A percentile compares a stretch with the other conserved stretches of the same genome.
Evolutionary conservation across 805 yeast species (phyloP).

Genomic region (Pichia sporocuriosa): DNA sequence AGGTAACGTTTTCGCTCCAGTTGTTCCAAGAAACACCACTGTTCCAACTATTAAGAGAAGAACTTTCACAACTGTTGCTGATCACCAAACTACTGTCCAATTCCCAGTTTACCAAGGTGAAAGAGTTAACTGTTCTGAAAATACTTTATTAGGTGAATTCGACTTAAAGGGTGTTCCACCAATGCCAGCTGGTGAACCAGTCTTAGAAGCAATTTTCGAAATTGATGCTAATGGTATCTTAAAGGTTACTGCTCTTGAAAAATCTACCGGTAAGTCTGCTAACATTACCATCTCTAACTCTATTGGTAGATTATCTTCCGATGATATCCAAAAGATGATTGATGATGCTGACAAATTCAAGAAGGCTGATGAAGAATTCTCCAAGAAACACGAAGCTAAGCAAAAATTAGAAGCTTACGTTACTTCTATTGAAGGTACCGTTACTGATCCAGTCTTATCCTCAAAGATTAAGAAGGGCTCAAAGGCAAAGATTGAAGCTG

Average conservation of each 20-base stretch:
- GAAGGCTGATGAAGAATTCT: constrained; percentile 97
- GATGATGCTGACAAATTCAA: constrained; percentile 98
- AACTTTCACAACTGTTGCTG: constrained; percentile 97
- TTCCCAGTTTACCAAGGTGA: constrained; percentile 99
- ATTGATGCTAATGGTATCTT: constrained; percentile 99
- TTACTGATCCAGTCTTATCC: constrained; percentile 97
- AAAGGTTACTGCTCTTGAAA: constrained; percentile 98
- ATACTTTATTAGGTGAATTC: constrained; percentile 96
- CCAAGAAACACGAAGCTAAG: constrained; percentile 98
- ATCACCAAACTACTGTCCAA: constrained; percentile 97
- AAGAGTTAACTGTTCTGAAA: constrained; percentile 97
- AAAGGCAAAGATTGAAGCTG: constrained; percentile 95
- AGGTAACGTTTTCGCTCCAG: constrained; percentile 98
- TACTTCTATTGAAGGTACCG: constrained; percentile 88
- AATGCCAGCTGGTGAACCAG: constrained; percentile 98
- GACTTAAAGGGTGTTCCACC: constrained; percentile 98
- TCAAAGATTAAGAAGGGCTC: constrained; percentile 96
- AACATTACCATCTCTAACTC: constrained; percentile 99
- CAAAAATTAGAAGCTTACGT: constrained; percentile 99
- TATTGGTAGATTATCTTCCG: constrained; percentile 94
- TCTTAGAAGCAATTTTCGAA: constrained; percentile 97
- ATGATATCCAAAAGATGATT: constrained; percentile 97
- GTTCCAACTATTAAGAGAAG: constrained; percentile 99
- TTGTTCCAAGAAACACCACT: constrained; percentile 98
- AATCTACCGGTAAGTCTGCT: constrained; percentile 97